These are phyloP conservation scores for Balakata baccata DNA, from an alignment of 345 rosid species.

Conservation along the genomic window DNA sequence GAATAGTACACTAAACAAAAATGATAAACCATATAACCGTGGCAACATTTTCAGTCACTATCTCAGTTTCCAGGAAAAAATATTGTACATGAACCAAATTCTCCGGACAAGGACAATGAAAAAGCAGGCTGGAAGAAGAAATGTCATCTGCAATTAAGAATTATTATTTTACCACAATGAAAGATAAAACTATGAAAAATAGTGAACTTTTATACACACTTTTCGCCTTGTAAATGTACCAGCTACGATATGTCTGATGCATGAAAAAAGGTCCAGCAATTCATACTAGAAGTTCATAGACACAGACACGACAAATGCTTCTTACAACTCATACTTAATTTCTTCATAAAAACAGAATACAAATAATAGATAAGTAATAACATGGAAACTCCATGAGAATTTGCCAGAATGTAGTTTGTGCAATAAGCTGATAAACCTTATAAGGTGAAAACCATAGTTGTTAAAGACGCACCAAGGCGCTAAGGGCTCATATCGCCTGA, in stretches of 20 bases:
- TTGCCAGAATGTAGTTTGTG: too few species aligned
- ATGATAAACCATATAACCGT: neutral
- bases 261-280: neutral
- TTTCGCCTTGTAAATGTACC: neutral
- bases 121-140: neutral
- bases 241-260: neutral
- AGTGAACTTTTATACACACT: neutral
- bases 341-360: neutral
- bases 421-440: too few species aligned
- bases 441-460: too few species aligned
- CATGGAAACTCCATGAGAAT: too few species aligned
- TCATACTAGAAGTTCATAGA: neutral
- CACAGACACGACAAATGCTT: neutral
- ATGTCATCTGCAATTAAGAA: neutral
- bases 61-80: neutral
- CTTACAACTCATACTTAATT: neutral
- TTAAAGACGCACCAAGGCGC: too few species aligned
- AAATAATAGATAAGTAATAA: neutral
- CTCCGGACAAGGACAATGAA: neutral
- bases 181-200: neutral
- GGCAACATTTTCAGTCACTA: neutral
- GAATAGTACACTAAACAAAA: neutral
- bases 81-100: neutral
- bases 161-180: neutral
- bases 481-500: too few species aligned